A percentile compares a stretch with the other conserved stretches of the same genome.
These are phyloP conservation scores for Lodderomyces oxycetoniae DNA, from an alignment of 1,139 yeast genomes.

Conservation along the genomic window DNA sequence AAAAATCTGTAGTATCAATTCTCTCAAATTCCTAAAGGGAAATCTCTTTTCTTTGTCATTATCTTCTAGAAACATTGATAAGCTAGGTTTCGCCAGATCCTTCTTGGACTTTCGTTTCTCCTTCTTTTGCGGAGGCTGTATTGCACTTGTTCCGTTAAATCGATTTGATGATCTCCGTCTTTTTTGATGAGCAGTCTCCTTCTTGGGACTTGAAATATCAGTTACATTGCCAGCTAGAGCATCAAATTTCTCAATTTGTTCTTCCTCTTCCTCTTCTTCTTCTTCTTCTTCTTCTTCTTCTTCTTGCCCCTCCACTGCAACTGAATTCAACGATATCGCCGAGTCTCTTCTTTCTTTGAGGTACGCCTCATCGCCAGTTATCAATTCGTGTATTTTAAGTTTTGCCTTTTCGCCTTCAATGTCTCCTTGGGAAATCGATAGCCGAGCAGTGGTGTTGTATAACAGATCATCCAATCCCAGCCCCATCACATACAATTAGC, in stretches of 20 bases:
- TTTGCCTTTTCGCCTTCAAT: conserved; percentile 18
- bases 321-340: conserved; percentile 23
- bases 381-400: conserved; percentile 17
- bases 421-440: conserved; percentile 24
- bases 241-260: conserved; percentile 3
- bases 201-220: neutral
- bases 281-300: conserved; percentile 3
- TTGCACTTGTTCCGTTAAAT: conserved; percentile 13
- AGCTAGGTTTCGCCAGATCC: conserved; percentile 26
- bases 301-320: conserved; percentile 16
- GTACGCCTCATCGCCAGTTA: conserved; percentile 5
- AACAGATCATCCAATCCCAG: conserved; percentile 20
- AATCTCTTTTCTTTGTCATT: conserved; percentile 16
- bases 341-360: conserved; percentile 19
- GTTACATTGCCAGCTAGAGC: conserved; percentile 2
- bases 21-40: conserved; percentile 45
- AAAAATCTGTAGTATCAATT: conserved; percentile 45
- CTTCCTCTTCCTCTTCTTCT: conserved; percentile 16
- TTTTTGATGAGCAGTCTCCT: conserved; percentile 19
- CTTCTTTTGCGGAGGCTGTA: conserved; percentile 11
- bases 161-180: conserved; percentile 45
- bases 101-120: conserved; percentile 31
- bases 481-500: too few species aligned
- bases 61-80: conserved; percentile 17
- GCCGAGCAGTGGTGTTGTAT: conserved; percentile 23